Evolutionary conservation across 1,139 yeast species (phyloP).

Genomic region (Sugiyamaella novakii): DNA sequence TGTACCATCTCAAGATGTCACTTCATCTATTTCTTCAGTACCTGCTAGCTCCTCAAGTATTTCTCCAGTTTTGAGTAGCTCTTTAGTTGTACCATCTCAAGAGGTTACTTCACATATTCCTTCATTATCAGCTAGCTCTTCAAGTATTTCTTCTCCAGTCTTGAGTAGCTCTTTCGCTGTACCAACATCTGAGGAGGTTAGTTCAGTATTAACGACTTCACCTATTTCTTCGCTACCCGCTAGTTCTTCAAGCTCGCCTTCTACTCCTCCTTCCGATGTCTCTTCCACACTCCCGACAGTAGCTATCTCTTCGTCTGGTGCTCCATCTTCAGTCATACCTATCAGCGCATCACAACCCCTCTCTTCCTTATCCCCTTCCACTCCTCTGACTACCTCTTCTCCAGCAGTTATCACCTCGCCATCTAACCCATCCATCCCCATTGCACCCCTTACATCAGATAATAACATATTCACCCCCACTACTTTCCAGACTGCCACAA

Average conservation of each 20-base stretch:
- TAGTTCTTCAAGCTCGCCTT: not conserved
- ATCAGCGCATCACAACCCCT: constrained; percentile 17
- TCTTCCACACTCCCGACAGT: constrained; percentile 14
- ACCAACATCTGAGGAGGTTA: constrained; percentile 13
- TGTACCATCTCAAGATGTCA: constrained; percentile 14
- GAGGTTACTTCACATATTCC: constrained; percentile 15
- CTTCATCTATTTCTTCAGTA: constrained; percentile 17
- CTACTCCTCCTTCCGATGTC: constrained; percentile 13
- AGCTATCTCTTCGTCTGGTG: constrained; percentile 15
- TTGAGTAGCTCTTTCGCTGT: constrained; percentile 11
- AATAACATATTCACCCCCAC: constrained; percentile 10
- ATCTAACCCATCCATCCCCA: not conserved
- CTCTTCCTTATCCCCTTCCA: constrained; percentile 7
- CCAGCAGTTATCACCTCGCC: constrained; percentile 12
- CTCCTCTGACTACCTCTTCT: constrained; percentile 2
- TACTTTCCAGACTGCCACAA: not conserved
- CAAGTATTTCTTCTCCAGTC: constrained; percentile 20
- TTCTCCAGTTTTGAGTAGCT: not conserved
- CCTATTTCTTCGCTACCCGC: constrained; percentile 17
- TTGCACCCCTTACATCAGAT: not conserved
- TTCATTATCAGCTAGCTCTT: constrained; percentile 18
- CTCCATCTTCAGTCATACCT: constrained; percentile 19
- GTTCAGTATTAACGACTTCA: constrained; percentile 8
- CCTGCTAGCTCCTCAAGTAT: constrained; percentile 22
- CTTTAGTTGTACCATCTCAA: constrained; percentile 17